Percentiles rank a stretch among this genome's conserved stretches.
Evolutionary conservation across 2,329 filamentous ascomycete species (phyloP).

Genomic region (Alternaria alternata): DNA sequence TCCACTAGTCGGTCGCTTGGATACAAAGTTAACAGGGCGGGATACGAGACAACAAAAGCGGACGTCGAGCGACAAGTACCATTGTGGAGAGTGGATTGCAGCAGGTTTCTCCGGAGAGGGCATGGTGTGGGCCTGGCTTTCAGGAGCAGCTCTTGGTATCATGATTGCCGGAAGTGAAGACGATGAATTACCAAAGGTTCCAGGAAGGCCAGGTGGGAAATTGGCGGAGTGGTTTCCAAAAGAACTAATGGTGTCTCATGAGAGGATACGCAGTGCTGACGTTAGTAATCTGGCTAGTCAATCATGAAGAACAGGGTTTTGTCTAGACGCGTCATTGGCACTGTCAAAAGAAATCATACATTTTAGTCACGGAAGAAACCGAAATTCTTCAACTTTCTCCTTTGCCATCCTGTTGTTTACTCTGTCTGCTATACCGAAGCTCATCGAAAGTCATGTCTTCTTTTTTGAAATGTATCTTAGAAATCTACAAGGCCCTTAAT

Average conservation of each 20-base stretch:
- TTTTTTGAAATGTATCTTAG: no score
- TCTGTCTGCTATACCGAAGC: no score
- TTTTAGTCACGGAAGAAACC: no score
- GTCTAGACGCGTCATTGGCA: neutral
- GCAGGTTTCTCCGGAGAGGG: constrained; percentile 27
- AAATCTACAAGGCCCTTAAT: no score
- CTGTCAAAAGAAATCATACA: neutral
- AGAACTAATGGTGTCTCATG: constrained; percentile 1
- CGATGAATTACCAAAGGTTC: neutral
- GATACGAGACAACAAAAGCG: neutral
- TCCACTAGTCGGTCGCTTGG: constrained; percentile 61
- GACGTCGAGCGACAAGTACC: constrained; percentile 21
- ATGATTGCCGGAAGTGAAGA: constrained; percentile 26
- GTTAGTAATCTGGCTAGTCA: constrained; percentile 1
- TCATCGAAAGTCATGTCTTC: no score
- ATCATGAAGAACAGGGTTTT: neutral
- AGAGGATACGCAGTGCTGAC: constrained; percentile 4
- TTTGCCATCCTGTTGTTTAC: no score
- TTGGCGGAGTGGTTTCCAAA: constrained; percentile 12
- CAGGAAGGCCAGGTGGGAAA: constrained; percentile 10
- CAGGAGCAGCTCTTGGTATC: constrained; percentile 22
- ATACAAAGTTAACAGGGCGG: constrained; percentile 34
- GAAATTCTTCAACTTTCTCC: no score
- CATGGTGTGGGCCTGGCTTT: constrained; percentile 28
- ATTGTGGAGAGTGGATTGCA: constrained; percentile 46